Conservation (phyloP, 352 stramenopile genomes). For the Phytophthora cajani region DNA sequence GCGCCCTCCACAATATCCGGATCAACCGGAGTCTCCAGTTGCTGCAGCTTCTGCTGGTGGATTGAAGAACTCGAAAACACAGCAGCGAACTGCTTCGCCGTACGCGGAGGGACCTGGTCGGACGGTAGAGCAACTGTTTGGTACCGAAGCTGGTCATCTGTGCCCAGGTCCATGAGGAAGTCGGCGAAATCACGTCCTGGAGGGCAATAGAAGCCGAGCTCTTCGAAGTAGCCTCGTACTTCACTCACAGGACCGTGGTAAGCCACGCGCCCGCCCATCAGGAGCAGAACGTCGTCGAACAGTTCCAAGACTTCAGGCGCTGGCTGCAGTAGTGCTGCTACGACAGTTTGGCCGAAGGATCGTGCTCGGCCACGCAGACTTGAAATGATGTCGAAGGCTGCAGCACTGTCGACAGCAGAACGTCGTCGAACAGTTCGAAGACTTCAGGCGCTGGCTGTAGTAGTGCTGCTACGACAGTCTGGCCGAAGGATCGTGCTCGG, state of each 20-base stretch:
- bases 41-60: slow-evolving; percentile 18
- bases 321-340: slow-evolving; percentile 87
- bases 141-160: slow-evolving; percentile 47
- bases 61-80: slow-evolving; percentile 34
- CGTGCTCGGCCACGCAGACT: slow-evolving; percentile 41
- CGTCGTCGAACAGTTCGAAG: slow-evolving; percentile 61
- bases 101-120: slow-evolving; percentile 20
- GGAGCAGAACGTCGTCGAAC: slow-evolving; percentile 64
- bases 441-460: slow-evolving; percentile 80
- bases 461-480: slow-evolving; percentile 78
- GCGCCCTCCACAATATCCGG: slow-evolving; percentile 32
- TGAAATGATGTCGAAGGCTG: slow-evolving; percentile 62
- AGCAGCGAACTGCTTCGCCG: slow-evolving; percentile 39
- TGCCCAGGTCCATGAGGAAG: slow-evolving; percentile 57
- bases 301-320: slow-evolving; percentile 64
- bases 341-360: slow-evolving; percentile 47
- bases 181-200: slow-evolving; percentile 48
- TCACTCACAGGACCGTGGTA: slow-evolving; percentile 58
- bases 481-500: slow-evolving; percentile 40
- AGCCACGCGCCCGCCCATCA: slow-evolving; percentile 80
- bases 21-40: slow-evolving; percentile 33
- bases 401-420: slow-evolving; percentile 63
- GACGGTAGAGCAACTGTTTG: slow-evolving; percentile 16
- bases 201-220: slow-evolving; percentile 49
- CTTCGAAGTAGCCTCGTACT: slow-evolving; percentile 48